Base-by-base conservation (phyloP, 768 basidiomycete species). In the Cystofilobasidium bisporidii region DNA sequence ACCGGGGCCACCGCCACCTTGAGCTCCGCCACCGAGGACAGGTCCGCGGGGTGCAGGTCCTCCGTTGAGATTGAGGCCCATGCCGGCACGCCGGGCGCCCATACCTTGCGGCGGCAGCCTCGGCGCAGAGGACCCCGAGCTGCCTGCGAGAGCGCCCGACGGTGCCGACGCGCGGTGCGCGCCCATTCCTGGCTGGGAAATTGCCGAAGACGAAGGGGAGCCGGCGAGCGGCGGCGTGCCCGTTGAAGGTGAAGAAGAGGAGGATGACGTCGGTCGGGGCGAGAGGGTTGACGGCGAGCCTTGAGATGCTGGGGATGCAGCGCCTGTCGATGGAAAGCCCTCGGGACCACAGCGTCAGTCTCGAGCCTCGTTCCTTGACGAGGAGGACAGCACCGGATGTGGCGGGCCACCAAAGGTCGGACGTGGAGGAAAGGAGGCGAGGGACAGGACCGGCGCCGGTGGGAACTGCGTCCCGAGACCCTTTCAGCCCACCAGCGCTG, bases 1-100 rank as follows among this genome's bases (percentile, higher is more conserved):
- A 17, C 43, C 43, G 18, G 43, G 17, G 43, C 4, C 20, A 2
- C 24, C 50, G 3, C 28, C 28, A 10, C 10, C 5, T 24, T 17
- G 18, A 30, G 6, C 20, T 4, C 45, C 57, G 33, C 57, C 65
- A 36, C 65, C 65, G 18, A 65, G 57, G 30, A 65, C 65, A 22
- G 65, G 65, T 0, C 65, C 65, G 22, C 65, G 26, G 2, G 36
- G 58, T 1, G 55, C 20, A 24, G 56, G 36, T 24, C 65, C 65
- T 38, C 65, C 65, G 59, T 61, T 61, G n/a, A 58, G 56, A 6
- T 30, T 59, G 60, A 63, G 53, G 26, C 62, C 62, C 61, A 68
- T 68, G 24, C 60, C 67, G 11, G 62, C 61, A 17, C 61, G 28
- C 4, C 67, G 61, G 2, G 67, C 61, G 30, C 61, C 61, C 67